Percentiles rank a stretch among this genome's conserved stretches.
phyloP scores from a whole-genome alignment of 768 basidiomycete species.

The Mycena rosella region DNA sequence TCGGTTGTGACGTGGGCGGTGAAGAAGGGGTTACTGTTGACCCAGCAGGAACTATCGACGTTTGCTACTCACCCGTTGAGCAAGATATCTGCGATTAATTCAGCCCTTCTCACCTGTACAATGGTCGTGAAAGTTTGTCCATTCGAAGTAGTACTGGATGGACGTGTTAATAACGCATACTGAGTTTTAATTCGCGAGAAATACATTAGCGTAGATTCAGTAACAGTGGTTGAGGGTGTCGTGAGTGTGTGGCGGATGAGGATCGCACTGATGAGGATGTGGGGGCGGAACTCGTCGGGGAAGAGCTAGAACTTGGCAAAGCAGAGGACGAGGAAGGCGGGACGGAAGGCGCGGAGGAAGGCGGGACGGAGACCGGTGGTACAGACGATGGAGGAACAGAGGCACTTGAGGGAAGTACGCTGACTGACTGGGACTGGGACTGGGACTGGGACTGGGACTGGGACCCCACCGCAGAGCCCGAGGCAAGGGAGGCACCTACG shows the following conservation, averaged over 20 bases:
- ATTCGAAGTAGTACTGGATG: slow-evolving; percentile 27
- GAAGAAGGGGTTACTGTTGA: slow-evolving; percentile 24
- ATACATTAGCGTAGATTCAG: slow-evolving; percentile 16
- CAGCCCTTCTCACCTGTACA: slow-evolving; percentile 14
- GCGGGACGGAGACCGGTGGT: neutral
- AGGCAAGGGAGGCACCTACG: slow-evolving; percentile 7
- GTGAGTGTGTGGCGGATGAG: slow-evolving; percentile 32
- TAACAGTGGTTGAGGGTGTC: slow-evolving; percentile 21
- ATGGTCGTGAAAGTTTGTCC: slow-evolving; percentile 29
- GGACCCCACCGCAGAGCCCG: slow-evolving; percentile 6
- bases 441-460: neutral
- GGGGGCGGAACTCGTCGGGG: neutral
- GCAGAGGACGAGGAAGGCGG: slow-evolving; percentile 4
- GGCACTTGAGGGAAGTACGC: neutral
- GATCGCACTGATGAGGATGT: slow-evolving; percentile 12
- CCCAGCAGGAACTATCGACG: slow-evolving; percentile 30
- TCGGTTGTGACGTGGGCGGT: slow-evolving; percentile 2
- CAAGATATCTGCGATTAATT: neutral
- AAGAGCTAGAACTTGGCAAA: slow-evolving; percentile 3
- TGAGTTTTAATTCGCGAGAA: neutral
- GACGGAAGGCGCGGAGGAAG: slow-evolving; percentile 1
- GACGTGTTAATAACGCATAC: neutral
- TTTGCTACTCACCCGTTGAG: slow-evolving; percentile 23
- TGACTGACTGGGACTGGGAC: neutral
- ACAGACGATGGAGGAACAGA: neutral